These are phyloP conservation scores for Blastosporella zonata DNA, from an alignment of 1,284 basidiomycete genomes.

Conservation along the genomic window DNA sequence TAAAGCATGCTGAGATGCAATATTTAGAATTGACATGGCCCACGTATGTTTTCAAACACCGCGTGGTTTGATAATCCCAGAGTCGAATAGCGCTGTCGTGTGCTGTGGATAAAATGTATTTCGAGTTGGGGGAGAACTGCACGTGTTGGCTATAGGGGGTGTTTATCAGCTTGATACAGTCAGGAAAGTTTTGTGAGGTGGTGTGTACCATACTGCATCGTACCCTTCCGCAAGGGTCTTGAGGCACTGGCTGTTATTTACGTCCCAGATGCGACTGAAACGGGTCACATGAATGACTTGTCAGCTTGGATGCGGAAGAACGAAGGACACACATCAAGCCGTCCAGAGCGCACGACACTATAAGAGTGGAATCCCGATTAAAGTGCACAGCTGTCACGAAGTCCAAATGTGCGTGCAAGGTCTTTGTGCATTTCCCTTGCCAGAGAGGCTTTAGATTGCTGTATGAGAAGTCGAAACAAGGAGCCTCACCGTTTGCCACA, in stretches of 20 bases:
- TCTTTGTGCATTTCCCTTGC: slow-evolving; percentile 76
- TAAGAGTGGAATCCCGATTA: slow-evolving; percentile 87
- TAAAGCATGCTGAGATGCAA: slow-evolving; percentile 77
- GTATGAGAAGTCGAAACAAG: slow-evolving; percentile 1
- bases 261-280: slow-evolving; percentile 91
- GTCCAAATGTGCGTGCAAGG: slow-evolving; percentile 89
- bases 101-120: slow-evolving; percentile 89
- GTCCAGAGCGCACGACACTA: slow-evolving; percentile 90
- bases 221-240: slow-evolving; percentile 94
- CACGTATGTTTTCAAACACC: slow-evolving; percentile 88
- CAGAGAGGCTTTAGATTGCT: slow-evolving; percentile 7
- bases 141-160: slow-evolving; percentile 66
- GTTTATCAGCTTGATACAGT: slow-evolving; percentile 10
- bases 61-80: slow-evolving; percentile 93
- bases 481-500: slow-evolving; percentile 61
- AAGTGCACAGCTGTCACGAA: slow-evolving; percentile 94
- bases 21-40: slow-evolving; percentile 81
- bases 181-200: neutral
- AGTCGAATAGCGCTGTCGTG: slow-evolving; percentile 89
- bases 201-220: slow-evolving; percentile 76
- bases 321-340: slow-evolving; percentile 75
- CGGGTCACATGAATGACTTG: slow-evolving; percentile 1
- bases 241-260: slow-evolving; percentile 88
- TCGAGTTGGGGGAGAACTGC: slow-evolving; percentile 91
- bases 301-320: neutral